A percentile compares a stretch with the other conserved stretches of the same genome.
phyloP scores from a whole-genome alignment of 2,329 filamentous ascomycete species.

The Xylaria hypoxylon region DNA sequence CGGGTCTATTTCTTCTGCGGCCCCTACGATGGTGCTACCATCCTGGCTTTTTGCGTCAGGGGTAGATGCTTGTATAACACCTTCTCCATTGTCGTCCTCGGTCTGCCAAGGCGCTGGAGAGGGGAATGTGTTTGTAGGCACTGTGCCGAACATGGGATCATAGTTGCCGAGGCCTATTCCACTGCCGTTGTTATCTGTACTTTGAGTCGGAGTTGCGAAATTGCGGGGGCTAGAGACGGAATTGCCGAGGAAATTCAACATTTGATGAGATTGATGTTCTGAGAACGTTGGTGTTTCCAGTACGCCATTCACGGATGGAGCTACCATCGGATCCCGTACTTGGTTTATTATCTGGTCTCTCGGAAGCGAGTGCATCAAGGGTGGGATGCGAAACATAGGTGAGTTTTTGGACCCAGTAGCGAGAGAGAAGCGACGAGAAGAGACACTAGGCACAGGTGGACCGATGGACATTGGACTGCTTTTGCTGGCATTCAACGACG shows the following conservation, averaged over 20 bases:
- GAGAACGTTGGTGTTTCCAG: constrained; percentile 55
- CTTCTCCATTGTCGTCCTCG: constrained; percentile 44
- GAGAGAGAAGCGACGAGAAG: constrained; percentile 56
- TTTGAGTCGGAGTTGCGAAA: constrained; percentile 54
- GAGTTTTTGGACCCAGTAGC: constrained; percentile 55
- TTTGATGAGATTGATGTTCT: constrained; percentile 47
- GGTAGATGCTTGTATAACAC: constrained; percentile 51
- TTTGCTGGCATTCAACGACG: constrained; percentile 51
- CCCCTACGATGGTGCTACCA: constrained; percentile 61
- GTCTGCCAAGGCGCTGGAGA: constrained; percentile 65
- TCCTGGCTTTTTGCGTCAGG: constrained; percentile 63
- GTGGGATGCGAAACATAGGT: constrained; percentile 56
- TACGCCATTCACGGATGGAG: constrained; percentile 51
- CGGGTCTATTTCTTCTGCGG: constrained; percentile 78
- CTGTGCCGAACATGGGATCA: constrained; percentile 70
- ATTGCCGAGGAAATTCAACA: constrained; percentile 49
- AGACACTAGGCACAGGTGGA: constrained; percentile 48
- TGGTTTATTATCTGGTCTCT: constrained; percentile 51
- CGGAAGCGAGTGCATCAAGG: constrained; percentile 53
- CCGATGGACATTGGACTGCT: constrained; percentile 47
- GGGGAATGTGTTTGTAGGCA: constrained; percentile 65
- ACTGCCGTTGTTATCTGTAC: constrained; percentile 47
- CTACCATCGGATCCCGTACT: constrained; percentile 52
- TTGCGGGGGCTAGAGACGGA: constrained; percentile 59
- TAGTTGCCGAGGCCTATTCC: constrained; percentile 54